Percentiles rank a stretch among this genome's conserved stretches.
Conservation (phyloP, 768 basidiomycete species). For the Strobilomyces confusus region DNA sequence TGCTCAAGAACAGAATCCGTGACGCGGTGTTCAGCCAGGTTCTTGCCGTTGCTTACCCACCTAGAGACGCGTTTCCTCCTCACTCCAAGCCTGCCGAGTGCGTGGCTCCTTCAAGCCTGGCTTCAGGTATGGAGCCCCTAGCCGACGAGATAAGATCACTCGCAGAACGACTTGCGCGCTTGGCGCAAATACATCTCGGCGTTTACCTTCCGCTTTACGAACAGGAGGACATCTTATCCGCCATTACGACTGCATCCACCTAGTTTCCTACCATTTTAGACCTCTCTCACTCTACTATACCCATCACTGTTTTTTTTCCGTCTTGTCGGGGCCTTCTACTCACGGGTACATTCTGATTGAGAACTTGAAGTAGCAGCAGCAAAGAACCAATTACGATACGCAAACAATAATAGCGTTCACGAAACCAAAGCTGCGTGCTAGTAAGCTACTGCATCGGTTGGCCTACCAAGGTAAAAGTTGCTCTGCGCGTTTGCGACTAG, state of each 20-base stretch:
- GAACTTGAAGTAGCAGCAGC: slow-evolving; percentile 26
- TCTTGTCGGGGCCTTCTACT: slow-evolving; percentile 24
- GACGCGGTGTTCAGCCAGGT: slow-evolving; percentile 62
- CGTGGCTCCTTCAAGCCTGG: slow-evolving; percentile 18
- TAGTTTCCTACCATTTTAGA: slow-evolving; percentile 24
- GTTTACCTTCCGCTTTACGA: slow-evolving; percentile 79
- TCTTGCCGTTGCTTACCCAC: slow-evolving; percentile 48
- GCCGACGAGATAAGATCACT: slow-evolving; percentile 61
- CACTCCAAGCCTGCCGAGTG: slow-evolving; percentile 28
- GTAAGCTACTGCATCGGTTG: neutral
- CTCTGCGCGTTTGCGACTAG: slow-evolving; percentile 9
- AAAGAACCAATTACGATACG: slow-evolving; percentile 29
- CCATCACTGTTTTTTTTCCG: slow-evolving; percentile 27
- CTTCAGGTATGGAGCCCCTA: slow-evolving; percentile 69
- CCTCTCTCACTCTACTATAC: slow-evolving; percentile 23
- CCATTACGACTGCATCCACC: slow-evolving; percentile 14
- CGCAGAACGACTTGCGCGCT: slow-evolving; percentile 65
- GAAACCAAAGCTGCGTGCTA: neutral
- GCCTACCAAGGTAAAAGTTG: neutral
- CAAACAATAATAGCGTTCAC: slow-evolving; percentile 24
- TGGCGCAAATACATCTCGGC: slow-evolving; percentile 70
- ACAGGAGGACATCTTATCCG: slow-evolving; percentile 43
- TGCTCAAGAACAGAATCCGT: slow-evolving; percentile 61
- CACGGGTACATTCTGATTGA: slow-evolving; percentile 23
- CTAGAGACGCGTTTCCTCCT: slow-evolving; percentile 34